These are phyloP conservation scores for Penicillium waksmanii DNA, from an alignment of 495 filamentous ascomycete genomes.

Conservation along the genomic window DNA sequence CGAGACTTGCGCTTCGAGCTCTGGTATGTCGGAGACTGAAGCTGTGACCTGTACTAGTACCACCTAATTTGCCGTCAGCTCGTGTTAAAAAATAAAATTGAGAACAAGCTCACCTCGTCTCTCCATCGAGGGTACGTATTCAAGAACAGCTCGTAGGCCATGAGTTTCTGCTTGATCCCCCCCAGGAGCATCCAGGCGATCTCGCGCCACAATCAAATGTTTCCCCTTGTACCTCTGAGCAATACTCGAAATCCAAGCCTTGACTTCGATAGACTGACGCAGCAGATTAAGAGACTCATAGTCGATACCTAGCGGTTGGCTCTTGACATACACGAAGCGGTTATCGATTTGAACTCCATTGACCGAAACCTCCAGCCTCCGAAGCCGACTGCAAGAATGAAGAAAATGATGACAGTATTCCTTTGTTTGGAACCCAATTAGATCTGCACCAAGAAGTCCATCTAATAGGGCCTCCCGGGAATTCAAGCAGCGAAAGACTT, in stretches of 20 bases:
- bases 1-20: conserved; percentile 77
- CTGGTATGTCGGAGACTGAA: conserved; percentile 75
- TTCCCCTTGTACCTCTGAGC: conserved; percentile 74
- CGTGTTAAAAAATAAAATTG: background rate
- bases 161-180: conserved; percentile 83
- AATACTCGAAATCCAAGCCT: conserved; percentile 73
- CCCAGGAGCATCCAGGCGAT: conserved; percentile 84
- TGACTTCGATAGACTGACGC: conserved; percentile 68
- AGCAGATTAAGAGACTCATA: conserved; percentile 65
- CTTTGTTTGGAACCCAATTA: conserved; percentile 87
- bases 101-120: conserved; percentile 58
- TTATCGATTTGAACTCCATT: conserved; percentile 81
- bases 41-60: conserved; percentile 87
- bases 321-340: conserved; percentile 77
- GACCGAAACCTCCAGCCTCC: conserved; percentile 75
- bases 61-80: conserved; percentile 44
- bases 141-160: conserved; percentile 85
- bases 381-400: conserved; percentile 83
- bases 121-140: conserved; percentile 84
- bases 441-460: conserved; percentile 84
- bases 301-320: conserved; percentile 57
- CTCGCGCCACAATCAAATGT: conserved; percentile 81
- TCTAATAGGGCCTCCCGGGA: conserved; percentile 77
- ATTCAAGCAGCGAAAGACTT: conserved; percentile 85
- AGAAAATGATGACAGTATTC: conserved; percentile 93